Conservation (phyloP, 768 basidiomycete species). For the Royoungia palumana region DNA sequence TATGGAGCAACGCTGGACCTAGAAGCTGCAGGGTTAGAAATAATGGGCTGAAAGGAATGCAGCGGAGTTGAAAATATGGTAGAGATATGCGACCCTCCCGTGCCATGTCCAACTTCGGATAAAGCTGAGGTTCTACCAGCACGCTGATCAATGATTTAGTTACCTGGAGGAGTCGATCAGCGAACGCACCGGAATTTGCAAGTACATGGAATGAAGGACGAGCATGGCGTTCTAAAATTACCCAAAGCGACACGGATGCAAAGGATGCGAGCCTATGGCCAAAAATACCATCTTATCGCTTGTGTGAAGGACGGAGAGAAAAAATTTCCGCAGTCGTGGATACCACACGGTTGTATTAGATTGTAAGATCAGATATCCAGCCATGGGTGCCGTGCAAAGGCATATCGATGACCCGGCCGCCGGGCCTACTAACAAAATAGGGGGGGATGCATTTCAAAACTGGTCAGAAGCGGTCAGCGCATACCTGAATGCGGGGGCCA, state of each 20-base stretch:
- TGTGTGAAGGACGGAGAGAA: slow-evolving; percentile 3
- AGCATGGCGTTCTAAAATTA: not conserved
- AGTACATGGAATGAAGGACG: slow-evolving; percentile 2
- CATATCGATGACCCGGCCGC: slow-evolving; percentile 1
- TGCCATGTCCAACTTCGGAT: too few species aligned
- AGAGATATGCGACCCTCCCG: too few species aligned
- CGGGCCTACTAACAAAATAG: slow-evolving; percentile 1
- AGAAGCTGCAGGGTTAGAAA: too few species aligned
- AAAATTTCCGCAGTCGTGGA: not conserved
- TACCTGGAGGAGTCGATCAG: too few species aligned
- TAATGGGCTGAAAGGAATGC: too few species aligned
- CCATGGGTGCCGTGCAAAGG: slow-evolving; percentile 3
- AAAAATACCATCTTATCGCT: not conserved
- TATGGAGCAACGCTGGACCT: too few species aligned
- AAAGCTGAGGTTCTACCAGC: too few species aligned
- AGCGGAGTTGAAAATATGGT: too few species aligned
- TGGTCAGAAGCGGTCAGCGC: not conserved
- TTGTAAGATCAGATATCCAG: not conserved
- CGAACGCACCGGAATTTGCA: not conserved
- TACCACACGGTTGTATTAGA: slow-evolving; percentile 1
- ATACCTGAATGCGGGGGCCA: not conserved
- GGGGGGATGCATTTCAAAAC: not conserved
- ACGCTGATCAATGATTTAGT: too few species aligned
- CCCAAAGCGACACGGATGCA: not conserved
- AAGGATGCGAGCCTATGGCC: not conserved